Base-by-base conservation (phyloP, 2,329 filamentous ascomycete species). In the Colletotrichum chrysophilum region DNA sequence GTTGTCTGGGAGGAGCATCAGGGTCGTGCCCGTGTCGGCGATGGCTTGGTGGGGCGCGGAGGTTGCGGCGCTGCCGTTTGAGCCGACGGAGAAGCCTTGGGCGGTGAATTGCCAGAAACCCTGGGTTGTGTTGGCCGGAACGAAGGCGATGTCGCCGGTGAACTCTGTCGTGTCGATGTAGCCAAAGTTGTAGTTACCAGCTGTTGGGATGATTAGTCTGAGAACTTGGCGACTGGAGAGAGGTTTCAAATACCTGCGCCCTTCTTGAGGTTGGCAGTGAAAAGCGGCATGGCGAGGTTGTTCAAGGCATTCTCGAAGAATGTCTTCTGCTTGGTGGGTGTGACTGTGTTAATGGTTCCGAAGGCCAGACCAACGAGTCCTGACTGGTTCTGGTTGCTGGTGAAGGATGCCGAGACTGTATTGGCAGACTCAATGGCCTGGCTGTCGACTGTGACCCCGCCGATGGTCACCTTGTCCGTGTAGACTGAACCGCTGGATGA, bases 11-110 rank as follows among this genome's bases (percentile, higher is more conserved):
- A 93, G 83, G 77, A 93, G 87, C 71, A 94, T 83, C 34, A 95
- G 90, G 2, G 92, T 93, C 71, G 93, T 94, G 70, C 93, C 93
- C 3, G 93, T 95, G 85, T 95, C 93, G 80, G 91, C 91, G 82
- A 95, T 94, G 78, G 88, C 89, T n/a, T 81, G 30, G 74, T 83
- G 82, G 2, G 79, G 76, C 9, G 74, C 56, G 4, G 78, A 75
- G 9, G 64, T 68, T 3, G 34, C 21, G 5, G 78, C 75, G 67
- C 72, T 67, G 65, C 48, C 56, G 28, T 76, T 68, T 9, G 68
- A 71, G 68, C 91, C 91, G 74, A 93, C 81, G 55, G 84, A 83
- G 84, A 91, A 93, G 64, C 88, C 90, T 34, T 86, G 85, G 18
- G 89, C 86, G 28, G 87, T 89, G 86, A 94, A 93, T 67, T 88